Percentiles rank a stretch among this genome's conserved stretches.
phyloP scores from a whole-genome alignment of 768 basidiomycete genomes.

The Postia placenta region DNA sequence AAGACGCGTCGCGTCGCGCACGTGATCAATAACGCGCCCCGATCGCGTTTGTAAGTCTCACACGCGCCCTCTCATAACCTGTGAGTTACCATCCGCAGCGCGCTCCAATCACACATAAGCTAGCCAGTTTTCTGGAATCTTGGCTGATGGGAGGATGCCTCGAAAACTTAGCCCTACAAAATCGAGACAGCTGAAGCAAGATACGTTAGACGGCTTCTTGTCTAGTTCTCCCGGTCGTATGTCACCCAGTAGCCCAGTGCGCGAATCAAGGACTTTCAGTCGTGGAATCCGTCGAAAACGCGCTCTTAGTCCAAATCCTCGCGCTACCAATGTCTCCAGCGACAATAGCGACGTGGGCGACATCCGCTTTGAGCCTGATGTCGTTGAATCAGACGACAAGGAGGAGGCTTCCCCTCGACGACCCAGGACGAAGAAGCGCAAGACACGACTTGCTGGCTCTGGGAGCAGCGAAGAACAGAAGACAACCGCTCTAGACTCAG shows the following conservation, averaged over 20 bases:
- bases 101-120: not conserved
- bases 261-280: not conserved
- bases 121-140: not conserved
- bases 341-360: conserved; percentile 42
- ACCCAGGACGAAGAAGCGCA: conserved; percentile 11
- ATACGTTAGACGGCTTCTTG: conserved; percentile 34
- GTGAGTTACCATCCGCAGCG: not conserved
- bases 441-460: conserved; percentile 8
- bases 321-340: conserved; percentile 3
- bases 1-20: not conserved
- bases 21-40: not conserved
- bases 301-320: not conserved
- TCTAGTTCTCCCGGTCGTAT: conserved; percentile 21
- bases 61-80: not conserved
- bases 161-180: conserved; percentile 13
- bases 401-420: conserved; percentile 18
- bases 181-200: conserved; percentile 34
- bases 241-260: not conserved
- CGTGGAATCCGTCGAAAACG: not conserved
- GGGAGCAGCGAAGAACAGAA: conserved; percentile 13
- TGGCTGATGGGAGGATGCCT: conserved; percentile 17
- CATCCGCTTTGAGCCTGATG: conserved; percentile 43
- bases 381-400: conserved; percentile 17
- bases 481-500: not conserved
- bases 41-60: not conserved